Evolutionary conservation across 768 basidiomycete genomes (phyloP).

Genomic region (Termitomyces sp.): DNA sequence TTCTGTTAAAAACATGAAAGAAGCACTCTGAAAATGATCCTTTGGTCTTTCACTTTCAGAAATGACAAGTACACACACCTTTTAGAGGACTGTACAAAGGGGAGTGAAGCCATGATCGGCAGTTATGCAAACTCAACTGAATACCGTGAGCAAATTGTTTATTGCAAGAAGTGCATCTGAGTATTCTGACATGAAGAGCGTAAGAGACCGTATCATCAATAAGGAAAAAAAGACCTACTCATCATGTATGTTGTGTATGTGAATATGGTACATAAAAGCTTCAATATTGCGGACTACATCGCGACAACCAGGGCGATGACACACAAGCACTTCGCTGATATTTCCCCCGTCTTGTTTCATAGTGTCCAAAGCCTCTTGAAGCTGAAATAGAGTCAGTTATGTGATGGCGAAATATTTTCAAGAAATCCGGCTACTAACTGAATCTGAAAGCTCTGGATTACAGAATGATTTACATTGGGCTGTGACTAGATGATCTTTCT

Average conservation of each 20-base stretch:
- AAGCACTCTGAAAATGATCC: conserved; percentile 3
- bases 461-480: conserved; percentile 29
- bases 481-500: conserved; percentile 17
- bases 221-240: conserved; percentile 20
- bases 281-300: conserved; percentile 35
- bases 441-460: conserved; percentile 26
- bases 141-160: neutral
- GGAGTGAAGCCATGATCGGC: neutral
- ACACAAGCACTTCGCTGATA: conserved; percentile 29
- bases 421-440: conserved; percentile 26
- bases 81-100: neutral
- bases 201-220: neutral
- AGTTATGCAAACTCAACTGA: neutral
- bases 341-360: conserved; percentile 21
- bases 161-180: neutral
- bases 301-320: conserved; percentile 39
- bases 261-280: conserved; percentile 46
- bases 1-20: neutral
- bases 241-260: conserved; percentile 51
- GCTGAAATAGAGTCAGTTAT: conserved; percentile 16
- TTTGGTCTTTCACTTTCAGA: neutral
- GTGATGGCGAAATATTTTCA: neutral
- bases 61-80: neutral
- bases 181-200: neutral
- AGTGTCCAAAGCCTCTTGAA: conserved; percentile 28